Evolutionary conservation across 176 grass and related monocot species (phyloP).

Genomic region (Pontederia crassipes): DNA sequence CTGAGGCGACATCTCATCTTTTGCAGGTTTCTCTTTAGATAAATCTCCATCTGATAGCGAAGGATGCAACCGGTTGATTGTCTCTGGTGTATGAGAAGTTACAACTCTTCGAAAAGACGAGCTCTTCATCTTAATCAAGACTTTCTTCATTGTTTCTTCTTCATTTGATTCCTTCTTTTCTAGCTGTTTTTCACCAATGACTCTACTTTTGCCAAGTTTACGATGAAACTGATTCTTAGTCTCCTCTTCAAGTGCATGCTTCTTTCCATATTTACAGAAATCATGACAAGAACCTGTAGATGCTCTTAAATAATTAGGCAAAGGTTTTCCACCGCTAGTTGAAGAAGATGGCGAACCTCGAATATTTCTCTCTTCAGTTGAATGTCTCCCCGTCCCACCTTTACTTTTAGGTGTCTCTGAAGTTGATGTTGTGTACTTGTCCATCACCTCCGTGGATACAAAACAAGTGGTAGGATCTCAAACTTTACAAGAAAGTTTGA

Average conservation of each 20-base stretch:
- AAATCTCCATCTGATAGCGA: constrained; percentile 25
- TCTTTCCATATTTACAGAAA: constrained; percentile 80
- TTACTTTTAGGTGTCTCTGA: not conserved
- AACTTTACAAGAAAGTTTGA: no score
- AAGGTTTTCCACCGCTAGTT: constrained; percentile 30
- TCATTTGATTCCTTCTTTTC: not conserved
- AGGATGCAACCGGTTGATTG: constrained; percentile 18
- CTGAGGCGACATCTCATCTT: constrained; percentile 9
- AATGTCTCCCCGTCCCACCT: constrained; percentile 16
- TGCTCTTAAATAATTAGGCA: constrained; percentile 64
- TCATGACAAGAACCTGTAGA: constrained; percentile 81
- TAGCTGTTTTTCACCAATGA: not conserved
- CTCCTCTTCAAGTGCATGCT: constrained; percentile 3
- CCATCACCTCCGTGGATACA: not conserved
- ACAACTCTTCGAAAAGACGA: constrained; percentile 27
- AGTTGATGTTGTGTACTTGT: not conserved
- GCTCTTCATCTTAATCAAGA: constrained; percentile 31
- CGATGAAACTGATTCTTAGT: not conserved
- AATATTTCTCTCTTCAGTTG: constrained; percentile 25
- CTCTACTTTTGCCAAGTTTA: not conserved
- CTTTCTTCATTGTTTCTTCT: constrained; percentile 42
- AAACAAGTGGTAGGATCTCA: not conserved
- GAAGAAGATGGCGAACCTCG: constrained; percentile 26
- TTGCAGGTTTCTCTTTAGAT: constrained; percentile 26
- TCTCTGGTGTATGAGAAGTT: constrained; percentile 31